Base-by-base conservation (phyloP, 164 flowering plant genomes). In the Annona cherimola region DNA sequence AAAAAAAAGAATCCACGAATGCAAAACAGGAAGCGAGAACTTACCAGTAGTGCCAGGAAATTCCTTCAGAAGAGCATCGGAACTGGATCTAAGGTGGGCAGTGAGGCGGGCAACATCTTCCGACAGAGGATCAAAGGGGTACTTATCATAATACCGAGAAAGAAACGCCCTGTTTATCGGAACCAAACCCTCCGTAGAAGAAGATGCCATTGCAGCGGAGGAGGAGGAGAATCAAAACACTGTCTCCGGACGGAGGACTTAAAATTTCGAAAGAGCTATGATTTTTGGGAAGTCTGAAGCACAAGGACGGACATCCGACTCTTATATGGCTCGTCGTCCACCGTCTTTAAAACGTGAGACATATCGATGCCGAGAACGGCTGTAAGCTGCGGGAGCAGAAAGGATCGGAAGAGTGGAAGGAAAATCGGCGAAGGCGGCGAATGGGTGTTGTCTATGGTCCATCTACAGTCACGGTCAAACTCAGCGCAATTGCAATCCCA, bases 81-180 rank as follows among this genome's bases (percentile, higher is more conserved):
- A 73, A 50, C 85, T 59, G 19, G 91, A 77, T 45, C 83, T 86
- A 71, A 94, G 83, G 81, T 91, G 70, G 20, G 82, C 68, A 1
- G 91, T 74, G 45, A 92, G 89, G 39, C 84, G 84, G 68, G 83
- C 46, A 42, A 92, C 95, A 20, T 87, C 89, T 9, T 78, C 85
- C 61, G 95, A 82, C 4, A 91, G 88, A 61, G 97, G 89, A 4
- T 73, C 1, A 62, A 87, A 87, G 0, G 86, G 88, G 79, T 92
- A 87, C 26, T 85, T 89, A 69, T 94, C 97, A 74, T 94, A 94
- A 68, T 82, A 94, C 6, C 92, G 83, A n/a, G 97, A 80, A 45
- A 94, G 78, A 74, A 80, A 90, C 3, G 71, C 77, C 82, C 97
- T 81, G 18, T 97, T 94, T 42, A 94, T 92, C 4, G 99, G 99